phyloP scores from a whole-genome alignment of 495 filamentous ascomycete species.

The Gamarada debralockiae region DNA sequence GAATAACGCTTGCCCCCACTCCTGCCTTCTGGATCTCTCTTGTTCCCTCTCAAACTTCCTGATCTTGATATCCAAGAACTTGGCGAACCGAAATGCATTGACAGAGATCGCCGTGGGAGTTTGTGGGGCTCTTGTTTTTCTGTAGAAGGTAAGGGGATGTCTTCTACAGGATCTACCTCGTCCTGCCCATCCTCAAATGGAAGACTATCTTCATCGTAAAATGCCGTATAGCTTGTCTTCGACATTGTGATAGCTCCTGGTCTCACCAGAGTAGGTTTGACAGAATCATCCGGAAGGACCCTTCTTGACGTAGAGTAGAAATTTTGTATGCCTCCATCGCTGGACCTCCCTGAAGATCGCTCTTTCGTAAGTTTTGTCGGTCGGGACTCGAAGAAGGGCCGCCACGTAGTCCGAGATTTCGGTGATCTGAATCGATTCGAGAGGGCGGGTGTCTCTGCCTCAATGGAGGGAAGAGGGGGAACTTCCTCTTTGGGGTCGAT shows the following conservation, averaged over 20 bases:
- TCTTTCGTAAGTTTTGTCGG: slow-evolving; percentile 34
- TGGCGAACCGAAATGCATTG: slow-evolving; percentile 50
- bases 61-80: slow-evolving; percentile 45
- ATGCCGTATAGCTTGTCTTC: neutral
- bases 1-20: slow-evolving; percentile 39
- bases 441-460: slow-evolving; percentile 3
- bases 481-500: slow-evolving; percentile 1
- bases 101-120: slow-evolving; percentile 42
- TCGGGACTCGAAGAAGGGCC: slow-evolving; percentile 41
- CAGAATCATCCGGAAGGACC: slow-evolving; percentile 28
- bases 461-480: slow-evolving; percentile 1
- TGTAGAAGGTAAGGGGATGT: neutral
- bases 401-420: slow-evolving; percentile 31
- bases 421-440: slow-evolving; percentile 5
- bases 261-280: slow-evolving; percentile 20
- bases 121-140: slow-evolving; percentile 19
- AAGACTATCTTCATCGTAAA: slow-evolving; percentile 19
- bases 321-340: slow-evolving; percentile 19
- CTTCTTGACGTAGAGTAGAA: slow-evolving; percentile 26
- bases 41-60: slow-evolving; percentile 43
- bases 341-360: slow-evolving; percentile 26
- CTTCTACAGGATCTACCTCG: slow-evolving; percentile 5
- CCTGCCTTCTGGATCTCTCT: slow-evolving; percentile 29
- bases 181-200: slow-evolving; percentile 14
- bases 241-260: slow-evolving; percentile 18